phyloP scores from a whole-genome alignment of 2,329 filamentous ascomycete species.

The Dothideomycetes sp. region DNA sequence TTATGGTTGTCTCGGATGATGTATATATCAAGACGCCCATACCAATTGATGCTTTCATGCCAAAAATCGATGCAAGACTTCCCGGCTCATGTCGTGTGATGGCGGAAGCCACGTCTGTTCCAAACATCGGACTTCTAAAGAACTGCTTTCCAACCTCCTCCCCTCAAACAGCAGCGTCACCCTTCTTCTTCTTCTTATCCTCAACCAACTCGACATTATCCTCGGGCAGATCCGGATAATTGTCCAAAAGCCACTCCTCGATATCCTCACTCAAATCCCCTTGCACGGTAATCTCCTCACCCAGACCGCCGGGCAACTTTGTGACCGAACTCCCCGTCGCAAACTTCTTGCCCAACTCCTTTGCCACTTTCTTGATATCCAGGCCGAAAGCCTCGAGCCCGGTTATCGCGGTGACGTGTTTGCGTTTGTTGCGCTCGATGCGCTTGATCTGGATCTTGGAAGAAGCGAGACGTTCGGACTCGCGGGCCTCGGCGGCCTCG shows the following conservation, averaged over 20 bases:
- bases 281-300: conserved; percentile 94
- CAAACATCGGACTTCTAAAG: too few relatives aligned
- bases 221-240: conserved; percentile 83
- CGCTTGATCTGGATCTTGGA: conserved; percentile 87
- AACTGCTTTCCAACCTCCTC: too few relatives aligned
- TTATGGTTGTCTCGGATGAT: too few relatives aligned
- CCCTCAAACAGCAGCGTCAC: too few relatives aligned
- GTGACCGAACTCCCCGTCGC: conserved; percentile 90
- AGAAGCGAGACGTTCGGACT: conserved; percentile 71
- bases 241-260: conserved; percentile 79
- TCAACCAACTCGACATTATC: conserved; percentile 93
- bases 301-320: conserved; percentile 59
- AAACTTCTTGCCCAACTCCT: conserved; percentile 98
- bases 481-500: conserved; percentile 73
- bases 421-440: conserved; percentile 96
- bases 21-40: too few relatives aligned
- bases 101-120: too few relatives aligned
- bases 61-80: too few relatives aligned
- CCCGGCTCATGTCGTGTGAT: too few relatives aligned
- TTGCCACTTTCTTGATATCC: conserved; percentile 82
- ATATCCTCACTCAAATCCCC: conserved; percentile 94
- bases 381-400: conserved; percentile 85
- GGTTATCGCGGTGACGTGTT: conserved; percentile 86
- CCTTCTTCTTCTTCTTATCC: conserved; percentile 82
- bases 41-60: too few relatives aligned